Conservation (phyloP, 139 green algal genomes). For the Asterochloris erici region DNA sequence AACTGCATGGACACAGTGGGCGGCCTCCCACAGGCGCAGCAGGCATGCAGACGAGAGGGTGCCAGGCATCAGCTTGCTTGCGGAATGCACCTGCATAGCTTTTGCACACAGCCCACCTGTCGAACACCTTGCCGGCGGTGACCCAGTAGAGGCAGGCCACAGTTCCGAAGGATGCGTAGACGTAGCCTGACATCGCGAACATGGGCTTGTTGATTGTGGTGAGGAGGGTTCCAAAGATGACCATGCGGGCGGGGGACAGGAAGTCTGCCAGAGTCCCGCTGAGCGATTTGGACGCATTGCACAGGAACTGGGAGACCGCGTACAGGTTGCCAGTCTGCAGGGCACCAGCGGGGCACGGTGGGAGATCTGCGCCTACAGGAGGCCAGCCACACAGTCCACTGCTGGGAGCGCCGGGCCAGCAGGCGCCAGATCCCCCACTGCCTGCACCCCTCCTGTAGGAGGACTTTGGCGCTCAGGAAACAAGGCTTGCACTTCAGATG, state of each 20-base stretch:
- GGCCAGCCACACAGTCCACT: too few species aligned
- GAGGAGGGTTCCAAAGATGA: conserved; percentile 77
- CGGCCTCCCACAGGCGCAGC: too few species aligned
- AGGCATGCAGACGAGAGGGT: too few species aligned
- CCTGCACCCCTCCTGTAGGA: too few species aligned
- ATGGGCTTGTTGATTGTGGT: conserved; percentile 83
- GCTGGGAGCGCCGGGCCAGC: too few species aligned
- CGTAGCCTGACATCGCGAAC: conserved; percentile 59
- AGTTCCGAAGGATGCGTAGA: conserved; percentile 56
- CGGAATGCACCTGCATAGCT: background rate
- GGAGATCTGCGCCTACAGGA: too few species aligned
- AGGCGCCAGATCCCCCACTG: too few species aligned
- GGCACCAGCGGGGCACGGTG: background rate
- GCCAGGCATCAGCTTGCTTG: background rate
- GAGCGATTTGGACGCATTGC: conserved; percentile 68
- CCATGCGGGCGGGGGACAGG: conserved; percentile 66
- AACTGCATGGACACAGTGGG: too few species aligned
- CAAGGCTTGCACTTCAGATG: too few species aligned
- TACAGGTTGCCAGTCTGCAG: conserved; percentile 78
- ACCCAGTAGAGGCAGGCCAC: conserved; percentile 69
- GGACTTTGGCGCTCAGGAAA: too few species aligned
- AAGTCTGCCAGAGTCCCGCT: conserved; percentile 70
- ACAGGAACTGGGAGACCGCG: conserved; percentile 72
- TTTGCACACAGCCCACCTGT: background rate
- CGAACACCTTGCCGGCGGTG: conserved; percentile 59